Base-by-base conservation (phyloP, 2,329 filamentous ascomycete genomes). In the Parafenestella ontariensis region DNA sequence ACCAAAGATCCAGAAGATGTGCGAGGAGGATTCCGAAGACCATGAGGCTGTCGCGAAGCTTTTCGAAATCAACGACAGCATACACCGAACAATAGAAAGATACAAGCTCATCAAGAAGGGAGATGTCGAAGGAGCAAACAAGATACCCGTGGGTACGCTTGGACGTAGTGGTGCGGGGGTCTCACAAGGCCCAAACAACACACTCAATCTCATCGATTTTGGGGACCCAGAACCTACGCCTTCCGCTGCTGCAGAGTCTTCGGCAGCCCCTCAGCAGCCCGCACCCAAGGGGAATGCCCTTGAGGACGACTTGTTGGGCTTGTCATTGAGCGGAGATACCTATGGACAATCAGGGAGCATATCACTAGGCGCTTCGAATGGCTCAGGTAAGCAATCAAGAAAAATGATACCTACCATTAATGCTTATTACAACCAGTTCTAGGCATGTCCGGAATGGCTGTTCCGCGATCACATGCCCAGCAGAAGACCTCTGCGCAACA, bases 1-100 rank as follows among this genome's bases (percentile, higher is more conserved):
- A 69, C 95, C 95, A 8, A 99, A 99, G 80, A 98, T 99, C 62
- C 94, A 98, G 74, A 97, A 92, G 79, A 99, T 99, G 94, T 98
- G 94, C 71, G 94, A 98, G 76, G 95, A 99, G 76, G 95, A 99
- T 72, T 97, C 93, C 10, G 94, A 98, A 58, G 95, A 99, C 71
- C 88, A 92, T 58, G 95, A 97, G 79, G 95, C 95, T 5, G 95
- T 99, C 5, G 91, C 92, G 39, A 96, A 96, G 77, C 82, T 99
- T 10, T 84, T 99, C 51, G 92, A 98, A 73, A 98, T 99, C 71
- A 99, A 99, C 73, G 95, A 99, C 77, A 97, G 93, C 78, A 99
- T 99, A 85, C 91, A 98, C 73, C 87, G 94, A 59, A 99, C 95
- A 1, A 91, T 98, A 51, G 92, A 98, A 78, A 83, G 95, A 61